Evolutionary conservation across 495 filamentous ascomycete genomes (phyloP).

Genomic region (Penicillium fimorum): DNA sequence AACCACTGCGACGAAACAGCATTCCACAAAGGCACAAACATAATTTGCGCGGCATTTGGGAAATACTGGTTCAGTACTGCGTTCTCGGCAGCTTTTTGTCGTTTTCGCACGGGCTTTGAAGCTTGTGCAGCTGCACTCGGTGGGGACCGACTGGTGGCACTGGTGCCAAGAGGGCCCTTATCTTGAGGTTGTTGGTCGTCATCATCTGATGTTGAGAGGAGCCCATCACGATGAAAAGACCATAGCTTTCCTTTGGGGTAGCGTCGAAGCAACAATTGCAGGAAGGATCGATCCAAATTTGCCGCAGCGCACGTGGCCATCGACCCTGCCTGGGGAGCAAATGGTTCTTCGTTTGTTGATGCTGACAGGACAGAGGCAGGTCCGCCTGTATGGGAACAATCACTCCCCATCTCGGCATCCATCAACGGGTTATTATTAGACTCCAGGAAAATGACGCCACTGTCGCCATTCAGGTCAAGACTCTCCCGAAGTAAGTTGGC

Average conservation of each 20-base stretch:
- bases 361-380: slow-evolving; percentile 40
- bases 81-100: slow-evolving; percentile 43
- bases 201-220: slow-evolving; percentile 44
- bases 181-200: slow-evolving; percentile 32
- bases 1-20: slow-evolving; percentile 68
- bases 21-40: slow-evolving; percentile 66
- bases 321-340: slow-evolving; percentile 36
- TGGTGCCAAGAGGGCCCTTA: slow-evolving; percentile 13
- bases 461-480: slow-evolving; percentile 48
- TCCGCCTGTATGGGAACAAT: slow-evolving; percentile 30
- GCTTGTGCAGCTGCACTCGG: slow-evolving; percentile 8
- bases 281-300: slow-evolving; percentile 40
- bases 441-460: slow-evolving; percentile 58
- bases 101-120: slow-evolving; percentile 42
- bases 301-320: slow-evolving; percentile 33
- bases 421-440: slow-evolving; percentile 31
- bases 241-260: slow-evolving; percentile 65
- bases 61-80: slow-evolving; percentile 45
- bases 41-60: slow-evolving; percentile 43
- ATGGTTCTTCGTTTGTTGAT: slow-evolving; percentile 41
- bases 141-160: slow-evolving; percentile 13
- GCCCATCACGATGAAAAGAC: slow-evolving; percentile 57
- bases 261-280: slow-evolving; percentile 53
- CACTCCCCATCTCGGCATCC: slow-evolving; percentile 36
- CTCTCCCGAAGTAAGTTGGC: slow-evolving; percentile 58